Conservation (phyloP, 176 grass and related monocot species). For the Alopecurus myosuroides region DNA sequence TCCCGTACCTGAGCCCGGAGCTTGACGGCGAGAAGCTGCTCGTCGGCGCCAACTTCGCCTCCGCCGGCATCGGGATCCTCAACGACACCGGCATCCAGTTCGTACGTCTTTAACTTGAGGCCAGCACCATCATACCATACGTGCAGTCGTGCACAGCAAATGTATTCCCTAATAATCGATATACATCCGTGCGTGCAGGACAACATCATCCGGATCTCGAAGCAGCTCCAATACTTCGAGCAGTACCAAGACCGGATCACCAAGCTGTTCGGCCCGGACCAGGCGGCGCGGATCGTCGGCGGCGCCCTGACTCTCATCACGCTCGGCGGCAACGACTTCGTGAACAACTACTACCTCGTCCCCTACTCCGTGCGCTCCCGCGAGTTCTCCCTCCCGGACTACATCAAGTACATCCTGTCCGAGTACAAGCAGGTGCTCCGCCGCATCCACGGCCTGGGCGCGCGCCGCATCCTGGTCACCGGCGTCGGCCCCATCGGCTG, state of each 20-base stretch:
- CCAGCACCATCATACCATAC: too few relatives aligned
- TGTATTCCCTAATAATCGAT: neutral
- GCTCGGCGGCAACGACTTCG: slow-evolving; percentile 92
- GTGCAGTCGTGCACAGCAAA: too few relatives aligned
- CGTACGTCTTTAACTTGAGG: too few relatives aligned
- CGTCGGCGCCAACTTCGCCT: slow-evolving; percentile 91
- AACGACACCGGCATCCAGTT: slow-evolving; percentile 95
- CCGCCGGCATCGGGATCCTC: slow-evolving; percentile 87
- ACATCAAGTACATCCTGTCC: slow-evolving; percentile 58
- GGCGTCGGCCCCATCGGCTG: slow-evolving; percentile 79
- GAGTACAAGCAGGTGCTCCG: slow-evolving; percentile 74
- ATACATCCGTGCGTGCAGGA: slow-evolving; percentile 9
- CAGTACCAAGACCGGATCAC: slow-evolving; percentile 75
- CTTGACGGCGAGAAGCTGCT: slow-evolving; percentile 77
- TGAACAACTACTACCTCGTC: slow-evolving; percentile 99
- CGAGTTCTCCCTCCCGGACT: slow-evolving; percentile 73
- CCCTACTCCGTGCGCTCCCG: slow-evolving; percentile 70
- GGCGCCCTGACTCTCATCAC: slow-evolving; percentile 67
- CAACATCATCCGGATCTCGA: slow-evolving; percentile 78
- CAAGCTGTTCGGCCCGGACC: slow-evolving; percentile 30
- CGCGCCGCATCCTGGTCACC: slow-evolving; percentile 60
- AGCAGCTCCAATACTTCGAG: slow-evolving; percentile 75
- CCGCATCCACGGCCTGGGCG: slow-evolving; percentile 46
- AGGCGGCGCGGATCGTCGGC: slow-evolving; percentile 28
- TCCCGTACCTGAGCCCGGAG: slow-evolving; percentile 81